Evolutionary conservation across 2,329 filamentous ascomycete species (phyloP).

Genomic region (Stagonosporopsis cucurbitacearum): DNA sequence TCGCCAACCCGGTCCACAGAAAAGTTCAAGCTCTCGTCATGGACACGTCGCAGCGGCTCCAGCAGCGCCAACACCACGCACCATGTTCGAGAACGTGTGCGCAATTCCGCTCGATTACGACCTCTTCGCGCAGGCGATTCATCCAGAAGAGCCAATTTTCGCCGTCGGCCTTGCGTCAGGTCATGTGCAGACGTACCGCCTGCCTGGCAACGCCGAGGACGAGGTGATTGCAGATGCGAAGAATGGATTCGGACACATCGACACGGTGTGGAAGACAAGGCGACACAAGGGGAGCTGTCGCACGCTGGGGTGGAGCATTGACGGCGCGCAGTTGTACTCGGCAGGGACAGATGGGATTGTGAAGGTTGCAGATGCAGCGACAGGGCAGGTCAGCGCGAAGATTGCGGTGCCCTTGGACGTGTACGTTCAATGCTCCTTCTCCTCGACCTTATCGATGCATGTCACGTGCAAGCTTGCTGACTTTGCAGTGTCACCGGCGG

Average conservation of each 20-base stretch:
- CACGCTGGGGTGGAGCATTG: conserved; percentile 76
- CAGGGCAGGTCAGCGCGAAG: conserved; percentile 77
- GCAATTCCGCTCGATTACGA: conserved; percentile 85
- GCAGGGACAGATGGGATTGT: conserved; percentile 69
- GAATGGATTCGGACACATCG: conserved; percentile 76
- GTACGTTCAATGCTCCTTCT: conserved; percentile 26
- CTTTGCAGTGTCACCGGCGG: conserved; percentile 50
- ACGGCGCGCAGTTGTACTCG: conserved; percentile 72
- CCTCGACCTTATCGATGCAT: neutral
- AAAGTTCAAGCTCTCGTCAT: neutral
- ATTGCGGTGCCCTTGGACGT: conserved; percentile 70
- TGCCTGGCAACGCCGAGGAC: conserved; percentile 65
- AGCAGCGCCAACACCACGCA: conserved; percentile 5
- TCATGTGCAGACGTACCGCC: conserved; percentile 82
- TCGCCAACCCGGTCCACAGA: neutral
- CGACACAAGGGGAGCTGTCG: conserved; percentile 95
- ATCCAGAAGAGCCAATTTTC: conserved; percentile 82
- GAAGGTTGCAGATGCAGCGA: conserved; percentile 65
- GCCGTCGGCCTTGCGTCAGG: conserved; percentile 85
- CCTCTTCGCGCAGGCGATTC: conserved; percentile 85
- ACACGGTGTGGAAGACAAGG: conserved; percentile 83
- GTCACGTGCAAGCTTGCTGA: neutral
- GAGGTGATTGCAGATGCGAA: conserved; percentile 59
- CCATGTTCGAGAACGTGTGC: conserved; percentile 91
- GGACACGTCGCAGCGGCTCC: neutral